A percentile compares a stretch with the other conserved stretches of the same genome.
Conservation (phyloP, 352 stramenopile genomes). For the Phytophthora pistaciae region DNA sequence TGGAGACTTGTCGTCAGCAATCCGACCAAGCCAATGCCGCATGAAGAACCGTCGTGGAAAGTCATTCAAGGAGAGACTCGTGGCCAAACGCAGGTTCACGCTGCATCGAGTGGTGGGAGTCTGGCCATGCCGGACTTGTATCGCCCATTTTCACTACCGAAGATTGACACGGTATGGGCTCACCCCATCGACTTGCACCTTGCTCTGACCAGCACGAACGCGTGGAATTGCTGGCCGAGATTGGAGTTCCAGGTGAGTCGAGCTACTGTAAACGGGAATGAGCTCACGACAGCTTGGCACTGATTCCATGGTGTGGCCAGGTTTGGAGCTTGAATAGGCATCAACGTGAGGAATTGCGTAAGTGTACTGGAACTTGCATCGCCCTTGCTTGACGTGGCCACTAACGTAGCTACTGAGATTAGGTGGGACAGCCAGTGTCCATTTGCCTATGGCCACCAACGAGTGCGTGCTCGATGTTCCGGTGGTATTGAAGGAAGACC, state of each 20-base stretch:
- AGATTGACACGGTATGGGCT: slow-evolving; percentile 59
- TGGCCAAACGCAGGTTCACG: slow-evolving; percentile 61
- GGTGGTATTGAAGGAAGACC: slow-evolving; percentile 26
- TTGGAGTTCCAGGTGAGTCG: slow-evolving; percentile 48
- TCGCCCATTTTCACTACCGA: slow-evolving; percentile 24
- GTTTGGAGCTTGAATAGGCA: slow-evolving; percentile 54
- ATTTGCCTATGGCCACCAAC: slow-evolving; percentile 40
- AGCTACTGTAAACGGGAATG: too few species aligned
- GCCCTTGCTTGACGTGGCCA: not conserved
- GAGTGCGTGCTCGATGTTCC: slow-evolving; percentile 61
- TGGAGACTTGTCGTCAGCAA: slow-evolving; percentile 44
- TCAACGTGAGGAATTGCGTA: slow-evolving; percentile 52
- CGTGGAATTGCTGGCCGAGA: slow-evolving; percentile 45
- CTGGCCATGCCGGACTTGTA: slow-evolving; percentile 32
- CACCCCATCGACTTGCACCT: slow-evolving; percentile 68
- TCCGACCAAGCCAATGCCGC: not conserved
- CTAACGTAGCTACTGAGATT: not conserved
- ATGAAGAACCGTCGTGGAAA: slow-evolving; percentile 33
- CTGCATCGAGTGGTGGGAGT: slow-evolving; percentile 20
- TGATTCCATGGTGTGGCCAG: slow-evolving; percentile 8
- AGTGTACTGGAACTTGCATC: not conserved
- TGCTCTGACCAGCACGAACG: slow-evolving; percentile 8
- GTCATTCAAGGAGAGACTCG: slow-evolving; percentile 48
- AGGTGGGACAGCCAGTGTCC: slow-evolving; percentile 47
- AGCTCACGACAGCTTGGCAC: not conserved